These are phyloP conservation scores for Aspergillus ostianus DNA, from an alignment of 495 filamentous ascomycete genomes.

Conservation along the genomic window DNA sequence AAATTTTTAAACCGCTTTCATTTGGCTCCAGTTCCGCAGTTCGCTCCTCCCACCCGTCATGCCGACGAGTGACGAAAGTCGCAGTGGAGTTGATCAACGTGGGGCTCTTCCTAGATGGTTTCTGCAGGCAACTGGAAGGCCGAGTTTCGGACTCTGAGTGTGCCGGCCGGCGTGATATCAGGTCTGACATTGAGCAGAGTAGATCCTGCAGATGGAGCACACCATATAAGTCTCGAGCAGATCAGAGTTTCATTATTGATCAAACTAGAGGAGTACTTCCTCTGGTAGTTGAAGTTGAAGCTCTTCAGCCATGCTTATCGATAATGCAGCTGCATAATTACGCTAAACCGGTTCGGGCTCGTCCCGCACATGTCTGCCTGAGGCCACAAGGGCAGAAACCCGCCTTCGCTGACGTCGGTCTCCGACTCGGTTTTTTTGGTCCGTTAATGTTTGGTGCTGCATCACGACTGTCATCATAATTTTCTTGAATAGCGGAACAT, in stretches of 20 bases:
- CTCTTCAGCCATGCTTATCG: slow-evolving; percentile 19
- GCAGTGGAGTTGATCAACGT: slow-evolving; percentile 6
- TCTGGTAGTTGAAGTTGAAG: no score
- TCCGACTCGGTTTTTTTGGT: not conserved
- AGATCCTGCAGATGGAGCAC: not conserved
- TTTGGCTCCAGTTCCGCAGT: not conserved
- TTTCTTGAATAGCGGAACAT: not conserved
- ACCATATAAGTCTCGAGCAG: not conserved
- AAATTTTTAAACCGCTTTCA: not conserved
- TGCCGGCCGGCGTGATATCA: not conserved
- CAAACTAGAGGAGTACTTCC: no score
- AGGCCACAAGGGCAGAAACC: slow-evolving; percentile 6
- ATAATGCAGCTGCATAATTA: slow-evolving; percentile 14
- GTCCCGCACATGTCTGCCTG: slow-evolving; percentile 19
- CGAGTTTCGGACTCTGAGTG: not conserved
- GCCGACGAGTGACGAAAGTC: slow-evolving; percentile 1
- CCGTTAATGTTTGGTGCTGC: not conserved
- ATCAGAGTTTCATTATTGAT: not conserved
- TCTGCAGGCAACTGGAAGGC: not conserved
- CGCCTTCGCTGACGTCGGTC: not conserved
- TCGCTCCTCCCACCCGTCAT: not conserved
- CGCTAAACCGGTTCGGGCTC: slow-evolving; percentile 13
- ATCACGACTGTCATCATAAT: not conserved
- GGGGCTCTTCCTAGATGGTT: slow-evolving; percentile 2
- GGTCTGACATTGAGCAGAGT: not conserved